Evolutionary conservation across 768 basidiomycete genomes (phyloP).

Genomic region (Hypsizygus marmoreus): DNA sequence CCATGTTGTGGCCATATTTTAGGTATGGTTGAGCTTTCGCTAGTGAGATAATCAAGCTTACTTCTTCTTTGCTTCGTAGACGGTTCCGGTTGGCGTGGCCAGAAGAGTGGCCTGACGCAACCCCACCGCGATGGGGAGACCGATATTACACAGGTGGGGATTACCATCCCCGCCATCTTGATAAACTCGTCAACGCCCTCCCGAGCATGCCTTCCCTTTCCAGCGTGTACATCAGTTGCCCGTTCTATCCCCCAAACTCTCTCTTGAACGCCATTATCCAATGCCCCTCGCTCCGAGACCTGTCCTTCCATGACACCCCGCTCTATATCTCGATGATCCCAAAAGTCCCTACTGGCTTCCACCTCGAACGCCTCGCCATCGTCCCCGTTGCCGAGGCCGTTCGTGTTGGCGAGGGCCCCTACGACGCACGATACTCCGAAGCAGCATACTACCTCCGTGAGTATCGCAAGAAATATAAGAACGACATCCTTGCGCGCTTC

Average conservation of each 20-base stretch:
- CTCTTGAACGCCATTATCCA: slow-evolving; percentile 37
- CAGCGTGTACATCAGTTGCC: slow-evolving; percentile 38
- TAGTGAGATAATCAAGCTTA: not conserved
- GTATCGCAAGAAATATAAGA: slow-evolving; percentile 39
- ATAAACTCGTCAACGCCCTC: slow-evolving; percentile 38
- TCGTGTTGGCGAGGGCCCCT: slow-evolving; percentile 43
- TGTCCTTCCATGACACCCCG: slow-evolving; percentile 41
- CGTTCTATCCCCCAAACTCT: slow-evolving; percentile 39
- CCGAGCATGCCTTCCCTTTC: slow-evolving; percentile 35
- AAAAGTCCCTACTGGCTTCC: slow-evolving; percentile 29
- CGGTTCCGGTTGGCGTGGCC: slow-evolving; percentile 42
- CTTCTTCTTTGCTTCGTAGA: slow-evolving; percentile 20
- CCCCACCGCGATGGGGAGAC: slow-evolving; percentile 41
- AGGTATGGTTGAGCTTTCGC: slow-evolving; percentile 26
- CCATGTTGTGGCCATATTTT: slow-evolving; percentile 37
- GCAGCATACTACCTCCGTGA: slow-evolving; percentile 37
- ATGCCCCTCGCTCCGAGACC: slow-evolving; percentile 34
- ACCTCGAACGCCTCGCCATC: slow-evolving; percentile 35
- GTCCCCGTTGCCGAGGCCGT: slow-evolving; percentile 42
- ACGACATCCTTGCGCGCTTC: slow-evolving; percentile 32
- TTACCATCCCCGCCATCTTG: slow-evolving; percentile 36
- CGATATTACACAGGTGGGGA: slow-evolving; percentile 34
- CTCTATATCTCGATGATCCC: slow-evolving; percentile 36
- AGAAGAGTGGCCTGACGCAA: slow-evolving; percentile 44
- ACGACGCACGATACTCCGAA: slow-evolving; percentile 36